Percentiles rank a stretch among this genome's conserved stretches.
These are phyloP conservation scores for Cantharellus anzutake DNA, from an alignment of 768 basidiomycete genomes.

Conservation along the genomic window DNA sequence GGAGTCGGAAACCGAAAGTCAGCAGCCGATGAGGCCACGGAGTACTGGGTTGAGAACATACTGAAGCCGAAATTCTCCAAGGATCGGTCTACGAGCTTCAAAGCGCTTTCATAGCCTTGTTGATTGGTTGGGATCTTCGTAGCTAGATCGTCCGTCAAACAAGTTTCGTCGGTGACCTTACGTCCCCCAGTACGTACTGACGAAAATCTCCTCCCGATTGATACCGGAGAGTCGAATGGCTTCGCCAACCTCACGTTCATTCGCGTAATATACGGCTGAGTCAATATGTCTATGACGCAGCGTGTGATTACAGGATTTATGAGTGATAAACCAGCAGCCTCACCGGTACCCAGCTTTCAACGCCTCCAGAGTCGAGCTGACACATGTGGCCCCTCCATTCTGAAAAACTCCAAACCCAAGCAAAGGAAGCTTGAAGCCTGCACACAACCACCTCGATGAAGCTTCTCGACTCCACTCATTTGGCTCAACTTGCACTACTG, in stretches of 20 bases:
- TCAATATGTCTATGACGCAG: constrained; percentile 41
- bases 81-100: constrained; percentile 38
- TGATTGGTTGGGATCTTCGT: constrained; percentile 45
- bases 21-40: constrained; percentile 6
- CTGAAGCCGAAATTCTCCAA: constrained; percentile 40
- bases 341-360: constrained; percentile 45
- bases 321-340: neutral
- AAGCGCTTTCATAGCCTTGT: constrained; percentile 37
- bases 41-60: constrained; percentile 14
- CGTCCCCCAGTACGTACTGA: constrained; percentile 29
- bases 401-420: constrained; percentile 55
- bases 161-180: too few species aligned
- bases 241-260: constrained; percentile 16
- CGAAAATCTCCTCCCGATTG: constrained; percentile 40
- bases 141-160: constrained; percentile 21
- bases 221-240: constrained; percentile 27
- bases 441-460: too few species aligned
- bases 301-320: too few species aligned
- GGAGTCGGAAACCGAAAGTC: too few species aligned
- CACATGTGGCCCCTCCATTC: constrained; percentile 30
- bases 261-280: constrained; percentile 44
- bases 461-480: too few species aligned
- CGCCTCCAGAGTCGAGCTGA: constrained; percentile 37
- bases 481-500: neutral
- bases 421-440: constrained; percentile 39